Evolutionary conservation across 768 basidiomycete species (phyloP), one percentile per base, ranked within the genome.

Genomic region (Rickenella mellea): DNA sequence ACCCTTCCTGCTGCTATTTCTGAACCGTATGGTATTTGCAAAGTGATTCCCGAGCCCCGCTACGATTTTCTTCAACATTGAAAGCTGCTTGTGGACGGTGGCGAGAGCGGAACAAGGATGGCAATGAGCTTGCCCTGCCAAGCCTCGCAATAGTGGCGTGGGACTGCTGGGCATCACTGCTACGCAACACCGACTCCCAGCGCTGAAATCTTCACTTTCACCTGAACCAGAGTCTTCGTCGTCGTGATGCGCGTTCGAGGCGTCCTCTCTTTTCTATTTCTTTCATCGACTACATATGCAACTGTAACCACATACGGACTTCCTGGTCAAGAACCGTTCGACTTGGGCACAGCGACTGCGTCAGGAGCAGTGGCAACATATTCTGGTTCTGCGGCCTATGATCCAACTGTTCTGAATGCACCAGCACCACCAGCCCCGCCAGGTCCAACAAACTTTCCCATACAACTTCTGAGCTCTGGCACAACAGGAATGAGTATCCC

Each of bases 381-480:
- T 31, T 58, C 60, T 27, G 58, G 49, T 25, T 55, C 54, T 19
- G 54, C 45, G n/a, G 61, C 61, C 12, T 63, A 61, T 45, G 55
- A 66, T 40, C 56, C 58, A 6, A 57, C 55, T 4, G 47, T 50
- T 6, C 42, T 66, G 19, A 48, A 45, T n/a, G 46, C 60, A 5
- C 65, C 65, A 10, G 48, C 60, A 8, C 28, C 58, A 6, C 51
- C 60, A 21, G 31, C 51, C 41, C 40, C 59, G 17, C 15, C 42
- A 22, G 45, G 55, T 12, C 29, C 51, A 20, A 50, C 52, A 15
- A 15, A 54, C 35, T 54, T 59, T 43, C 42, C 55, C 32, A 42
- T 59, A 33, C 27, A 46, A n/a, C 43, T 64, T 0, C 55, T 40
- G 36, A 38, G 49, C 32, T 47, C 46, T 9, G 57, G 55, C 37